Base-by-base conservation (phyloP, 2,329 filamentous ascomycete genomes). In the Thermochaetoides dissita region DNA sequence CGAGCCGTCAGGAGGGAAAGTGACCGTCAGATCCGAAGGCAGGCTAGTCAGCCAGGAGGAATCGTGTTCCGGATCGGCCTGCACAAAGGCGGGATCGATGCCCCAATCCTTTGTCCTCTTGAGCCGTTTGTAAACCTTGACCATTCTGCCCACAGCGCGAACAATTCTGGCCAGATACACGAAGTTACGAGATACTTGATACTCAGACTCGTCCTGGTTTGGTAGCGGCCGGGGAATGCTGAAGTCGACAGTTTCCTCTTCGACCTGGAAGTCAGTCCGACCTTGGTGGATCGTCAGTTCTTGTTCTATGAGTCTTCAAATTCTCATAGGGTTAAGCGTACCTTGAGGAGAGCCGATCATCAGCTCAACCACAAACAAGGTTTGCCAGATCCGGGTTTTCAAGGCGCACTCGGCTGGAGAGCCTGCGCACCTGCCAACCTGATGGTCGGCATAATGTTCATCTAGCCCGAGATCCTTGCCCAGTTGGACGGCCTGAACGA, bases 291-390 rank as follows among this genome's bases (percentile, higher is more conserved):
- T 24, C 17, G 17, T 24, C 17, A 24, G 17, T 24, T 24, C 17
- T 24, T 24, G 17, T 24, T 24, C 34, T 29, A 40, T 45, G 28
- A 41, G 24, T 37, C 9, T 39, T 10, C 33, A 17, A 8, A 5
- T 28, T 37, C 10, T 10, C 24, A 32, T 36, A 6, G 8, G 9
- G 12, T 30, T 8, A 11, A 32, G 50, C 59, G 46, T 66, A 86
- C 88, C 89, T 77, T 96, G 88, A 3, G 89, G 85, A 12, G 83
- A 87, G 43, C 89, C 89, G 52, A 95, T 80, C 84, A 96, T 94
- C 35, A 88, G 72, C 62, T 96, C 89, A 48, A 86, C 81, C 17
- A 85, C 69, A 56, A 94, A 83, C 8, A 94, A 73, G 1, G 79
- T 81, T 59, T 95, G 88, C 89, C 89, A 96, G 30, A 95, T 76